phyloP scores from a whole-genome alignment of 345 rosid genomes.

The Erodium maritimum region DNA sequence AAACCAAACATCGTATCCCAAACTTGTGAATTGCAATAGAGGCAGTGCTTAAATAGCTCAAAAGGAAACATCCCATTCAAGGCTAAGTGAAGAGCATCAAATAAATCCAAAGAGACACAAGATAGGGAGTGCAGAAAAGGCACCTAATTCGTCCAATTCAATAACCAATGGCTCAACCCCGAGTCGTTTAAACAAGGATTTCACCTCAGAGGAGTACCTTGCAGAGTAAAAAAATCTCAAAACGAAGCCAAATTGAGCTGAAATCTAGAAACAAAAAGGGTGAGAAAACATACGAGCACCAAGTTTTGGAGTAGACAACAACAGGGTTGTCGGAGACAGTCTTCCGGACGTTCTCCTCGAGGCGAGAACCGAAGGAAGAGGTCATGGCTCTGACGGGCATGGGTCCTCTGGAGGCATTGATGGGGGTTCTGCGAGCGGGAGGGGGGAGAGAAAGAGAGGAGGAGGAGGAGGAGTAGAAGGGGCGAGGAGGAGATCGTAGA shows the following conservation, averaged over 20 bases:
- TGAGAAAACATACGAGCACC: constrained; percentile 80
- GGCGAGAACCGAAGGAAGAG: constrained; percentile 75
- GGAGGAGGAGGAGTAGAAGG: too few species aligned
- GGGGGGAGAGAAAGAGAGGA: too few species aligned
- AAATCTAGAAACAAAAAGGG: neutral
- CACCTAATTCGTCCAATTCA: constrained; percentile 90
- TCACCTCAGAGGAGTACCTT: constrained; percentile 92
- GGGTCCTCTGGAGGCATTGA: neutral
- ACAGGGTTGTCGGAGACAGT: constrained; percentile 60
- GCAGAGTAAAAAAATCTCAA: neutral
- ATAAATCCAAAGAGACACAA: neutral
- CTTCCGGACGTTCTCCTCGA: constrained; percentile 62
- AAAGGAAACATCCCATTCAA: too few species aligned
- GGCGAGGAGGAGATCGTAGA: too few species aligned
- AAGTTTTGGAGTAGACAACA: constrained; percentile 85
- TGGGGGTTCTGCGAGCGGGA: neutral
- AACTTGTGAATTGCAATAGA: too few species aligned
- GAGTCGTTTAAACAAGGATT: constrained; percentile 60
- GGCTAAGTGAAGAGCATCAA: too few species aligned
- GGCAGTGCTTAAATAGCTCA: neutral
- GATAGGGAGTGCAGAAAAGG: constrained; percentile 6
- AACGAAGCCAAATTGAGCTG: neutral
- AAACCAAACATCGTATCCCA: too few species aligned
- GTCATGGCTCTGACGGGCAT: neutral
- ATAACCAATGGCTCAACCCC: constrained; percentile 67